Conservation (phyloP, 306 rosid species). For the Herpetospermum pedunculosum region DNA sequence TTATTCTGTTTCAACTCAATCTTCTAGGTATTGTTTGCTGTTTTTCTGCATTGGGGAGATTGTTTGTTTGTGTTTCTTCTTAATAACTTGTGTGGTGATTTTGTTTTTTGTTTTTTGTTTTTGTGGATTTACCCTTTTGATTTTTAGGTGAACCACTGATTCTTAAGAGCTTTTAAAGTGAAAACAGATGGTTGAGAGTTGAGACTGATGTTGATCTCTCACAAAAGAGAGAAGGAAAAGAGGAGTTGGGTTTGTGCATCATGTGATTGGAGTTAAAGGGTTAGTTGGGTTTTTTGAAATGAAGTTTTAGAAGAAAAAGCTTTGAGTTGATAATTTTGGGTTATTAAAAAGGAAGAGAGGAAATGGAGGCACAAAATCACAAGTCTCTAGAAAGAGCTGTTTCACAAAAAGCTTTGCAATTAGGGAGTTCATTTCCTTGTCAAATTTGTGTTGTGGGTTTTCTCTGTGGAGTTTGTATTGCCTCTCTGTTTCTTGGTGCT, state of each 20-base stretch:
- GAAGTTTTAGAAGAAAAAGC: constrained; percentile 9
- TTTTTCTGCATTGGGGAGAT: not conserved
- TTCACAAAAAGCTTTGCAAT: constrained; percentile 72
- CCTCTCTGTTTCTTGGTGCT: constrained; percentile 63
- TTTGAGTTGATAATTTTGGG: not conserved
- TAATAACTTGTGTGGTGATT: constrained; percentile 1
- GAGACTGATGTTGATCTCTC: constrained; percentile 11
- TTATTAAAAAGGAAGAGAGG: constrained; percentile 1
- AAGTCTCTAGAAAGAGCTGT: constrained; percentile 65
- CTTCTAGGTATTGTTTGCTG: not conserved
- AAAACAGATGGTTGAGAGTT: constrained; percentile 20
- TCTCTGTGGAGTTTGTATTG: constrained; percentile 71
- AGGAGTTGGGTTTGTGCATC: constrained; percentile 9
- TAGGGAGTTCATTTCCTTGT: constrained; percentile 73
- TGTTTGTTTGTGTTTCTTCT: constrained; percentile 26
- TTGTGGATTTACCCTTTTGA: not conserved
- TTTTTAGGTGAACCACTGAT: constrained; percentile 25
- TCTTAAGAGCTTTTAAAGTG: not conserved
- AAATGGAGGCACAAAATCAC: constrained; percentile 44
- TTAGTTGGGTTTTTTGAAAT: constrained; percentile 17
- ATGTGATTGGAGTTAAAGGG: constrained; percentile 30
- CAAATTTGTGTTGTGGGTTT: constrained; percentile 87
- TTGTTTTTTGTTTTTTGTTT: not conserved
- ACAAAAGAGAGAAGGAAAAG: not conserved
- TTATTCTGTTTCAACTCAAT: not conserved